Base-by-base conservation (phyloP, 805 yeast species). In the Ogataea trehalophila region DNA sequence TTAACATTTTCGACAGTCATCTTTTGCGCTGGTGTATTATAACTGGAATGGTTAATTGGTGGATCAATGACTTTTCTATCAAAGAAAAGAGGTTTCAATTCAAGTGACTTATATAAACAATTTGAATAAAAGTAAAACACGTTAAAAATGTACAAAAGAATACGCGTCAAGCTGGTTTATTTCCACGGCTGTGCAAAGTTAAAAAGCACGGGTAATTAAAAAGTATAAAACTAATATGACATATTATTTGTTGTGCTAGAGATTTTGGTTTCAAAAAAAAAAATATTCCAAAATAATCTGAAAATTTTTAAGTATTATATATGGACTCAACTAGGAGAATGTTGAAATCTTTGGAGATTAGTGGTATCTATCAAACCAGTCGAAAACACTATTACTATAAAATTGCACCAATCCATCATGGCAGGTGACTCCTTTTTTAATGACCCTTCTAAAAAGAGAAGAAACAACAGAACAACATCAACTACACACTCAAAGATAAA, bases 401-500 rank as follows among this genome's bases (percentile, higher is more conserved):
- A 26, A 2, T 26, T 11, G 23, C 8, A 6, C 18, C 11, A 20
- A 18, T 38, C 34, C 29, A 56, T 33, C 14, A 68, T 79, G 83
- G 77, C 78, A 41, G 75, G 75, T 47, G 87, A 81, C 63, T 78
- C 85, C 7, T 81, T 82, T 62, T 75, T 82, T 54, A 71, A 79
- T 16, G 86, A 80, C 57, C 85, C 86, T 43, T 69, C 77, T 8
- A 72, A 70, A 58, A 80, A 69, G 60, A 79, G 73, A 63, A 67
- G 78, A 49, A 51, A 64, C 33, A 55, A 55, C 41, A 65, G 63
- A 41, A 52, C 57, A 49, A 60, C 58, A 18, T 52, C 57, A 2
- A 52, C 54, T 14, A 48, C 45, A 6, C 39, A 43, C 15, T 39
- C 38, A 26, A 33, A 42, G 29, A 47, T 60, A 52, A 51, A 55